Evolutionary conservation across 2,329 filamentous ascomycete genomes (phyloP), one percentile per base, ranked within the genome.

Genomic region (Cordyceps cateniannulata): DNA sequence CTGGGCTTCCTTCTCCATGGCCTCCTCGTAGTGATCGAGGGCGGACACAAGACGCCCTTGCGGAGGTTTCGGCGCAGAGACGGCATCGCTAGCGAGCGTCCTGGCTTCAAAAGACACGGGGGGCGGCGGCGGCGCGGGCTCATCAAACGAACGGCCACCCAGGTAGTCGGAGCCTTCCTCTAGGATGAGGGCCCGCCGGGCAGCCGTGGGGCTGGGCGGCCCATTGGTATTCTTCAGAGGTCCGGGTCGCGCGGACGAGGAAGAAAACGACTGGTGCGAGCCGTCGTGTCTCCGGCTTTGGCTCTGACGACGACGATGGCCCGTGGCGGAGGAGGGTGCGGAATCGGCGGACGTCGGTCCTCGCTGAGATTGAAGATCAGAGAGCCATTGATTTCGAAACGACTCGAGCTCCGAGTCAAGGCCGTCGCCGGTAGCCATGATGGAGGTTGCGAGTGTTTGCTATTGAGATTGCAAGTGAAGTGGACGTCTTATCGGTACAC

Each of bases 21-120:
- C 95, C 70, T 85, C 85, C 72, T 98, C 95, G 69, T 95, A 98
- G 72, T 96, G 90, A 67, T 98, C 95, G 18, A 99, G 76, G 0
- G 95, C 95, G 12, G 93, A 90, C 24, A 79, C 78, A 5, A 89
- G 89, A 66, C 88, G 74, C 60, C 66, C 72, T 12, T 72, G 68
- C 29, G 58, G 10, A 12, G 67, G 64, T 25, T 62, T 71, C 18
- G 66, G 48, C 16, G 62, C 58, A 49, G 58, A 59, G 60, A 18
- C 59, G 58, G 25, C 44, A 50, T 58, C 10, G 29, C 63, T 57
- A 29, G 44, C 64, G 3, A 66, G 29, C 6, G 67, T 63, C 24
- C 64, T 60, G 4, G 63, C 65, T 9, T 57, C 25, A 7, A 62
- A 64, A 60, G 47, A 65, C 49, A 5, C 25, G n/a, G 27, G 24